Evolutionary conservation across 805 yeast species (phyloP).

Genomic region (Candida multigemmis): DNA sequence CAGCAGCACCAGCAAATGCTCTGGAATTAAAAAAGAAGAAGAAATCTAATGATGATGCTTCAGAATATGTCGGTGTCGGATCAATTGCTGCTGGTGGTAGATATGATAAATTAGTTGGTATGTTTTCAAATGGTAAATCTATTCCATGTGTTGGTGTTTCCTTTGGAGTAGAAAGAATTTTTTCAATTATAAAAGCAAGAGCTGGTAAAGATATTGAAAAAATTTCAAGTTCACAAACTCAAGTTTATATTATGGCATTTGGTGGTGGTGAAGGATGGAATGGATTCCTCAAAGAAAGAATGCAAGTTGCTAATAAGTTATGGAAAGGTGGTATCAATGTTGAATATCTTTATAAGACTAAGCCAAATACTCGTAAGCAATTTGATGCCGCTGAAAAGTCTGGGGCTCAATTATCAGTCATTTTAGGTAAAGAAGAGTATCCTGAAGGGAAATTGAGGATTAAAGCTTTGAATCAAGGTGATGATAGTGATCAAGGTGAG

Average conservation of each 20-base stretch:
- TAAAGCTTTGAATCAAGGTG: constrained; percentile 84
- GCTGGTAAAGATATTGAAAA: constrained; percentile 46
- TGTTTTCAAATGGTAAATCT: constrained; percentile 87
- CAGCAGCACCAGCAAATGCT: constrained; percentile 90
- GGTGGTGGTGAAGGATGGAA: constrained; percentile 98
- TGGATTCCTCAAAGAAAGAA: constrained; percentile 87
- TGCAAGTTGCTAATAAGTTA: constrained; percentile 70
- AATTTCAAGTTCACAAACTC: constrained; percentile 79
- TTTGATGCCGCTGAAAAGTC: constrained; percentile 95
- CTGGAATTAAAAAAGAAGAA: constrained; percentile 48
- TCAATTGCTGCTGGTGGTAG: constrained; percentile 99
- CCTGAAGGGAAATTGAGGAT: constrained; percentile 75
- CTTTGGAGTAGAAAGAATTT: constrained; percentile 92
- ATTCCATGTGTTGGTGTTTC: constrained; percentile 98
- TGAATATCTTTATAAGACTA: constrained; percentile 86
- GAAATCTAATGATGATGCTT: constrained; percentile 61
- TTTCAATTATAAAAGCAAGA: constrained; percentile 80
- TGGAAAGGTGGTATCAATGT: constrained; percentile 89
- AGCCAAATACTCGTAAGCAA: constrained; percentile 92
- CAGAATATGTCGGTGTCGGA: constrained; percentile 96
- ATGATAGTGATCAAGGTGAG: constrained; percentile 77
- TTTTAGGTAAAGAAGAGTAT: constrained; percentile 91
- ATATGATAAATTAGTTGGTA: constrained; percentile 92
- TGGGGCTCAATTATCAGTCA: constrained; percentile 86
- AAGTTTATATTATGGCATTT: constrained; percentile 93